Percentiles rank a stretch among this genome's conserved stretches.
These are phyloP conservation scores for Sisymbrium irio DNA, from an alignment of 345 rosid genomes.

Conservation along the genomic window DNA sequence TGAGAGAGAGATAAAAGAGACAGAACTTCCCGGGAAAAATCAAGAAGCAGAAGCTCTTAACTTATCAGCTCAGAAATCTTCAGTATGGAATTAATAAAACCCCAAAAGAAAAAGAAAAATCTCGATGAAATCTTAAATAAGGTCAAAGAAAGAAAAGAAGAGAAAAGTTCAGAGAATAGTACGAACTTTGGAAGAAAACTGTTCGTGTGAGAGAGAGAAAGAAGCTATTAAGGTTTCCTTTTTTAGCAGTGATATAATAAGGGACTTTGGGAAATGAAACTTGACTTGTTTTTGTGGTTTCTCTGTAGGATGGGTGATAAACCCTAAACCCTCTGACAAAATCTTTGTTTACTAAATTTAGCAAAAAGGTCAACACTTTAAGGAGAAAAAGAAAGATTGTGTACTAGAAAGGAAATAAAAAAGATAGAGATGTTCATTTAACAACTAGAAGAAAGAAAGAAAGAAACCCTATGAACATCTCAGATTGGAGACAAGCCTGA, in stretches of 20 bases:
- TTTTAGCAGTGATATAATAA: neutral
- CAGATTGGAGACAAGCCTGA: neutral
- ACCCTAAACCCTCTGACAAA: conserved; percentile 29
- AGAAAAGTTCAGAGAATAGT: neutral
- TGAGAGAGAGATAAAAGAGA: neutral
- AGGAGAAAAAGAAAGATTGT: neutral
- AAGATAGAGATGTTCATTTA: neutral
- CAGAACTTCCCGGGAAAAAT: neutral
- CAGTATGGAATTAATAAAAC: neutral
- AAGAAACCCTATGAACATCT: neutral
- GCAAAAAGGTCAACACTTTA: conserved; percentile 7
- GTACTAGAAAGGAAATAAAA: neutral
- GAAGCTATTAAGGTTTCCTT: neutral
- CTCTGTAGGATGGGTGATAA: neutral
- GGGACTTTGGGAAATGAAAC: conserved; percentile 1
- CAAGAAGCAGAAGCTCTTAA: neutral
- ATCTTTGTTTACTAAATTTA: conserved; percentile 12
- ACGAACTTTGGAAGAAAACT: neutral
- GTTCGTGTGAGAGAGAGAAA: neutral
- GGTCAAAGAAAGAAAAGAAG: neutral
- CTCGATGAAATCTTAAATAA: too few species aligned
- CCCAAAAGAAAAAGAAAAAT: neutral
- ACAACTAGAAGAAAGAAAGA: neutral
- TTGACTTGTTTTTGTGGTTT: neutral
- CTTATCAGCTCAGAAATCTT: neutral